Percentiles rank a stretch among this genome's conserved stretches.
These are phyloP conservation scores for Mycena floridula DNA, from an alignment of 768 basidiomycete species.

Conservation along the genomic window DNA sequence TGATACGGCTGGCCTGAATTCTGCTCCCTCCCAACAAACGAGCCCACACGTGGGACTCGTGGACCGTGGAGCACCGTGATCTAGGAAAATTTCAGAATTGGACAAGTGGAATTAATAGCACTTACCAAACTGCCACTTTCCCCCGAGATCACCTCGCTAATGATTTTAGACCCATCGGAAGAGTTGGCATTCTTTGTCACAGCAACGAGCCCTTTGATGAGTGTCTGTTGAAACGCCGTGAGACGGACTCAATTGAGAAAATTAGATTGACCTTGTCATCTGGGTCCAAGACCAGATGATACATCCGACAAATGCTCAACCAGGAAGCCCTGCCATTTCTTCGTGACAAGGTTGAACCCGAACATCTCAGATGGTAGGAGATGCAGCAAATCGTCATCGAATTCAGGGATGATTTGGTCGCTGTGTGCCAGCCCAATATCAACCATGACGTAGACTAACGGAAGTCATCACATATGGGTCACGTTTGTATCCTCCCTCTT, in stretches of 20 bases:
- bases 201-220: constrained; percentile 19
- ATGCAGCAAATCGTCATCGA: constrained; percentile 29
- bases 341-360: constrained; percentile 31
- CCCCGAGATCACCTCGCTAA: constrained; percentile 25
- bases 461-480: neutral
- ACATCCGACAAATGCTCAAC: constrained; percentile 25
- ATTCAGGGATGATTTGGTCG: constrained; percentile 7
- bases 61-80: constrained; percentile 19
- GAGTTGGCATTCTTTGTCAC: constrained; percentile 16
- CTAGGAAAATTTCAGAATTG: constrained; percentile 4
- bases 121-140: constrained; percentile 29
- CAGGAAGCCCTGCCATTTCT: constrained; percentile 25
- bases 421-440: neutral
- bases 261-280: constrained; percentile 18
- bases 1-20: constrained; percentile 23
- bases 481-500: constrained; percentile 1
- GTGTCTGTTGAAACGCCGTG: constrained; percentile 12
- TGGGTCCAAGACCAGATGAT: constrained; percentile 22
- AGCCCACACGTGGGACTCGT: too few relatives aligned
- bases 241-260: constrained; percentile 2
- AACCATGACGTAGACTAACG: neutral
- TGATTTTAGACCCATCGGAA: constrained; percentile 9
- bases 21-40: too few relatives aligned
- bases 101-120: neutral
- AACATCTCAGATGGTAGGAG: constrained; percentile 28